These are phyloP conservation scores for Kuraishia floccosa DNA, from an alignment of 805 yeast species.

Conservation along the genomic window DNA sequence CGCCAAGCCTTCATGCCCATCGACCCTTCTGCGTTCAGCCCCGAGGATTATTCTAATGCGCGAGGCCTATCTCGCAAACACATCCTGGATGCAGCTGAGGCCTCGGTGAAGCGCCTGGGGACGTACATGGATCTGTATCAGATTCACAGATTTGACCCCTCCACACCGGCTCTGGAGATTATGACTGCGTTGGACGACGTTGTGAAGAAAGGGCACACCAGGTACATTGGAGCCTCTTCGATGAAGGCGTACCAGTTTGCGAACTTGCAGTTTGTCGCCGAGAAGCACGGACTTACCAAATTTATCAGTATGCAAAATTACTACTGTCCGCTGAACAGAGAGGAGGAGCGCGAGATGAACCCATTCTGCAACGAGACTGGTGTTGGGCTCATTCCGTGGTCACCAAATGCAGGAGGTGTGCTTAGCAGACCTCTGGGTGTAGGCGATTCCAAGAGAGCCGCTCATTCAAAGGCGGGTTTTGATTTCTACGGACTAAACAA, in stretches of 20 bases:
- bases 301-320: conserved; percentile 47
- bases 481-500: conserved; percentile 7
- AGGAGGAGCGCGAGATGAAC: conserved; percentile 52
- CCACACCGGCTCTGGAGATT: conserved; percentile 36
- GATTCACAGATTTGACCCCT: conserved; percentile 41
- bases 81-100: conserved; percentile 29
- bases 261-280: conserved; percentile 42
- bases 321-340: conserved; percentile 44
- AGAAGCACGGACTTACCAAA: conserved; percentile 41
- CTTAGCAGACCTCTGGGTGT: conserved; percentile 1
- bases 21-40: conserved; percentile 5
- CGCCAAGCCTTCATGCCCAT: conserved; percentile 1
- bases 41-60: conserved; percentile 14
- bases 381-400: conserved; percentile 51
- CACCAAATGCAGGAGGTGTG: conserved; percentile 44
- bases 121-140: conserved; percentile 42
- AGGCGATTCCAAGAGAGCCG: conserved; percentile 2
- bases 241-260: conserved; percentile 46
- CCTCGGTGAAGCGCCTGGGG: conserved; percentile 31
- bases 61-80: conserved; percentile 33
- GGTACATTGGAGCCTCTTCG: conserved; percentile 53
- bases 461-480: conserved; percentile 7
- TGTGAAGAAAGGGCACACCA: conserved; percentile 28
- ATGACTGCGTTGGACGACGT: conserved; percentile 46
- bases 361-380: conserved; percentile 39